Percentiles rank a stretch among this genome's conserved stretches.
phyloP scores from a whole-genome alignment of 2,329 filamentous ascomycete genomes.

The Penicillium aurantiogriseum region DNA sequence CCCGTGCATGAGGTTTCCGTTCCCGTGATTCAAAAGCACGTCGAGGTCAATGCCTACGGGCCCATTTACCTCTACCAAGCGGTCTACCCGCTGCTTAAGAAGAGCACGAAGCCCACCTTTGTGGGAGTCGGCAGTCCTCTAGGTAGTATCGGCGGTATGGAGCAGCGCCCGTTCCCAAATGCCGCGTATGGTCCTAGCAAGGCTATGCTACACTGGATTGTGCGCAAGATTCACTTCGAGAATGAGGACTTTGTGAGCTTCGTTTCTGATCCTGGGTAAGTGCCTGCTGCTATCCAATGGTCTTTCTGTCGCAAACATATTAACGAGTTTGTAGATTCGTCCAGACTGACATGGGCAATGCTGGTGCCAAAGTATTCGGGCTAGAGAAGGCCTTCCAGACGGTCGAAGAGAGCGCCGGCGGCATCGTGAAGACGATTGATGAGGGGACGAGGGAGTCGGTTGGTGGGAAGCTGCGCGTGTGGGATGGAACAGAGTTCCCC shows the following conservation, averaged over 20 bases:
- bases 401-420: constrained; percentile 21
- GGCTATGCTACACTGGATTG: background rate
- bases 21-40: constrained; percentile 27
- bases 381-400: constrained; percentile 19
- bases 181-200: constrained; percentile 14
- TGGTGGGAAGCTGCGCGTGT: background rate
- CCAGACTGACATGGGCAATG: constrained; percentile 26
- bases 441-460: background rate
- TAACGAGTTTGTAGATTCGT: constrained; percentile 16
- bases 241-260: background rate
- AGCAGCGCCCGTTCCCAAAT: background rate
- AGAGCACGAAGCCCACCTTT: constrained; percentile 2
- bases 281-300: background rate
- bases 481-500: background rate
- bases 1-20: constrained; percentile 16
- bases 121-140: background rate
- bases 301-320: background rate
- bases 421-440: constrained; percentile 21
- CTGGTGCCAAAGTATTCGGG: constrained; percentile 14
- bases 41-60: constrained; percentile 38
- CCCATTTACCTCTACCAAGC: constrained; percentile 11
- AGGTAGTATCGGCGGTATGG: background rate
- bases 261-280: background rate
- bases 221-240: background rate
- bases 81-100: background rate